Evolutionary conservation across 768 basidiomycete species (phyloP).

Genomic region (Pleurotus pulmonarius): DNA sequence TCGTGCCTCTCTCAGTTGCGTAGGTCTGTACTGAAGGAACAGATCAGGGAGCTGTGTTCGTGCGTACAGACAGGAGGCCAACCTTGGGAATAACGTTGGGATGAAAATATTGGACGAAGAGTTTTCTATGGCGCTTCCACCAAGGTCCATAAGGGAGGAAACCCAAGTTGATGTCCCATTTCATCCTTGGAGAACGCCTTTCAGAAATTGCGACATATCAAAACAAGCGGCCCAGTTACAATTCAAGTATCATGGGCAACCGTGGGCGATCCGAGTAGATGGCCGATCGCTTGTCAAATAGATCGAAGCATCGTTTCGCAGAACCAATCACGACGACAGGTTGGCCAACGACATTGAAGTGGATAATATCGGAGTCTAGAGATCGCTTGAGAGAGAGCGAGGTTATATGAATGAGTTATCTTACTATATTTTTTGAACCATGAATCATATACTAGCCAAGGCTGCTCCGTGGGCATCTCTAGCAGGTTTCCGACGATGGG

Average conservation of each 20-base stretch:
- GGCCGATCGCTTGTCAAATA: slow-evolving; percentile 22
- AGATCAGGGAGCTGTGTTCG: neutral
- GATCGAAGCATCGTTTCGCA: slow-evolving; percentile 15
- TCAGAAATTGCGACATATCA: neutral
- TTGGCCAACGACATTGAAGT: slow-evolving; percentile 16
- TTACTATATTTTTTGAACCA: slow-evolving; percentile 35
- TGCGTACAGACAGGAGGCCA: slow-evolving; percentile 4
- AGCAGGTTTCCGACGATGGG: slow-evolving; percentile 33
- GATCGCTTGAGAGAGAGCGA: neutral
- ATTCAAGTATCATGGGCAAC: slow-evolving; percentile 12
- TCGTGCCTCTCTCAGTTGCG: slow-evolving; percentile 17
- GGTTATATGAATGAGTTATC: neutral
- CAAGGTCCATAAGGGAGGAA: slow-evolving; percentile 34
- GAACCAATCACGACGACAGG: slow-evolving; percentile 22
- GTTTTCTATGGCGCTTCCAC: slow-evolving; percentile 37
- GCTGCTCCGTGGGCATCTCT: slow-evolving; percentile 28
- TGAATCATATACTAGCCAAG: slow-evolving; percentile 26
- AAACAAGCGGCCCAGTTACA: slow-evolving; percentile 10
- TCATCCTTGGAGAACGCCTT: neutral
- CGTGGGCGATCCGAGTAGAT: slow-evolving; percentile 24
- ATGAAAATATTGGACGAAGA: slow-evolving; percentile 25
- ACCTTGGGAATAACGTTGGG: slow-evolving; percentile 7
- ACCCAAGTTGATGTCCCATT: slow-evolving; percentile 6
- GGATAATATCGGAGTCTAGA: slow-evolving; percentile 21
- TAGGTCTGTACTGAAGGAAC: slow-evolving; percentile 12